phyloP scores from a whole-genome alignment of 225 moss, liverwort and hornwort species.

The Climacium dendroides region DNA sequence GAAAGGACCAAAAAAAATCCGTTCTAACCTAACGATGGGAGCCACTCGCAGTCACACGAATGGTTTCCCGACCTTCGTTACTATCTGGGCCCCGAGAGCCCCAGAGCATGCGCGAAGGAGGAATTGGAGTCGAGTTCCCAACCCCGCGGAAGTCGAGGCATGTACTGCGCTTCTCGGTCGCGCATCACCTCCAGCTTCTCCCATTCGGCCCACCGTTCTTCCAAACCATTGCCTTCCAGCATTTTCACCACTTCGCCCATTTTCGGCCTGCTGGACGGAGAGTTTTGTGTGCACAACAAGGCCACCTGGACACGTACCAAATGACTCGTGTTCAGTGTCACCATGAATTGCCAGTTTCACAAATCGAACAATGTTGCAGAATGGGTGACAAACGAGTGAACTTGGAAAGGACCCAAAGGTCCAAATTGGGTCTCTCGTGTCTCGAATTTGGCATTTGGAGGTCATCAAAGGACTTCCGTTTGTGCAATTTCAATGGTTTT shows the following conservation, averaged over 20 bases:
- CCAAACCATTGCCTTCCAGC: constrained; percentile 83
- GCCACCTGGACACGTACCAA: constrained; percentile 45
- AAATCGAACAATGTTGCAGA: neutral
- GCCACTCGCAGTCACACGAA: neutral
- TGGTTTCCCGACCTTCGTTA: neutral
- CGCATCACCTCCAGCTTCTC: constrained; percentile 75
- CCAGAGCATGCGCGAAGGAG: constrained; percentile 16
- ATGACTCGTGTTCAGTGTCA: neutral
- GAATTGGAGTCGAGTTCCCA: constrained; percentile 15
- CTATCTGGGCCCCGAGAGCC: constrained; percentile 21
- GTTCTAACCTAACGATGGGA: neutral
- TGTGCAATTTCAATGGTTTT: neutral
- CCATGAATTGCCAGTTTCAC: neutral
- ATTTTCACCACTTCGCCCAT: constrained; percentile 88
- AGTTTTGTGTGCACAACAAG: constrained; percentile 64
- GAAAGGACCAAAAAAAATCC: neutral
- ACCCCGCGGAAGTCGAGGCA: neutral
- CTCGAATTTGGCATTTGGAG: neutral
- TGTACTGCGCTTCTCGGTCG: constrained; percentile 23
- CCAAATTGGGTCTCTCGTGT: neutral
- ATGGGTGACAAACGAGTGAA: neutral
- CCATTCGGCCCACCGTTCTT: constrained; percentile 93
- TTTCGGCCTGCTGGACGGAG: constrained; percentile 52
- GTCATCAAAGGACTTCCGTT: neutral
- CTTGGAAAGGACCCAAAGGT: neutral